Evolutionary conservation across 2,329 filamentous ascomycete genomes (phyloP), one percentile per base, ranked within the genome.

Genomic region (Epichloe bromicola): DNA sequence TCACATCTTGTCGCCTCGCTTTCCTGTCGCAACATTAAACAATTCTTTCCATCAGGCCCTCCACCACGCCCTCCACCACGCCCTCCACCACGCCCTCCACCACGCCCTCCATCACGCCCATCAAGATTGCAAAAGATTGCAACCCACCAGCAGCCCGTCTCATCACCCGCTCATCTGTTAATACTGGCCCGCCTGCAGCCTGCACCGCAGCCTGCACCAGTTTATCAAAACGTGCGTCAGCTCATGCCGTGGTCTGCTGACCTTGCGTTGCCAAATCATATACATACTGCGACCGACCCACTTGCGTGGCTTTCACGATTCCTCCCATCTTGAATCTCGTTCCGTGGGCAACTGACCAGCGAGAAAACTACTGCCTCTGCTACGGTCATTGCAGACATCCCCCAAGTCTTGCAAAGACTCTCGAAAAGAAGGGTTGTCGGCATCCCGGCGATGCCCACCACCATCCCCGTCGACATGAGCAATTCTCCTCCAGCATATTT

Each of bases 401-500:
- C n/a, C 26, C 11, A 14, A 38, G 23, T 38, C 19, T 38, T 40
- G 42, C 39, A 20, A 20, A 23, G 30, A 42, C 12, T 41, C 5
- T 36, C 2, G 3, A 12, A 15, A 12, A 40, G 10, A 47, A 15
- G 10, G 17, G 33, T 10, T 37, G n/a, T 15, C 36, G 46, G n/a
- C 39, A 39, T 39, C 8, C 44, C 34, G 19, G 34, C 20, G 39
- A 45, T 44, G 50, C 39, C 45, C 5, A 11, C 39, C 5, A 30
- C 45, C 23, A n/a, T 39, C 30, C 23, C 36, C 33, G 23, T 51
- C 51, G 50, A 41, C 23, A 57, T 56, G 54, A 38, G 44, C 36
- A 44, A 45, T 17, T 51, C 47, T 6, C 66, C 67, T 48, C 69
- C 70, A 37, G 67, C 68, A 30, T 68, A 68, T 55, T 61, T 72